Base-by-base conservation (phyloP, 495 filamentous ascomycete genomes). In the Talaromyces ruber region DNA sequence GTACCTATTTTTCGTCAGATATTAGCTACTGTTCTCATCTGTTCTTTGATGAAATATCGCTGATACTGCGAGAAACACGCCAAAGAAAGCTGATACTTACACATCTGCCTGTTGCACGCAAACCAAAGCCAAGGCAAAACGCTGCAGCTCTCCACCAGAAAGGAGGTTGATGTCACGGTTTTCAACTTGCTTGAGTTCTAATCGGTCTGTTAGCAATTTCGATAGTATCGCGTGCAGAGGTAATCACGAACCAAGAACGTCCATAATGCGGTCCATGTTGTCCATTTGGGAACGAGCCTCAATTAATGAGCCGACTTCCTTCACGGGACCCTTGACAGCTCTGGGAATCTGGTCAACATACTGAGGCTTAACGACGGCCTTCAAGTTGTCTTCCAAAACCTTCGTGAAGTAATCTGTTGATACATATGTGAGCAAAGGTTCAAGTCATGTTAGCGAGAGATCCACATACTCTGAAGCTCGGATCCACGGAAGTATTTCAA, bases 271-370 rank as follows among this genome's bases (percentile, higher is more conserved):
- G 4, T 96, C 82, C 64, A 94, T 75, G 75, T 97, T 97, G 47
- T 84, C 86, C 76, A 93, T 82, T 56, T 91, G 84, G 34, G 81
- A 71, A 61, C 90, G 87, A 58, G 81, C 80, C 71, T 90, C 83
- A 64, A 98, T 84, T 61, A 98, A 81, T 9, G 80, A 76, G 64
- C 86, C 82, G 34, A 98, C 94, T 25, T 82, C 82, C 77, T 89
- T 88, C 65, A 93, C 82, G 16, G 86, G 70, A 7, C 86, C 85
- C 67, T 87, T 89, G 68, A 98, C 89, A 12, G 95, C 94, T 71
- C 89, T 90, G 18, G 94, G 94, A 64, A 98, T 89, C 74, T 96
- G 95, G 65, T 98, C 95, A 61, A 98, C 94, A 80, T 98, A 98
- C 79, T 98, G 95, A 65, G 94, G 94, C 82, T 98, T 98, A 61